Conservation (phyloP, 352 stramenopile genomes). For the Phytophthora multivora region DNA sequence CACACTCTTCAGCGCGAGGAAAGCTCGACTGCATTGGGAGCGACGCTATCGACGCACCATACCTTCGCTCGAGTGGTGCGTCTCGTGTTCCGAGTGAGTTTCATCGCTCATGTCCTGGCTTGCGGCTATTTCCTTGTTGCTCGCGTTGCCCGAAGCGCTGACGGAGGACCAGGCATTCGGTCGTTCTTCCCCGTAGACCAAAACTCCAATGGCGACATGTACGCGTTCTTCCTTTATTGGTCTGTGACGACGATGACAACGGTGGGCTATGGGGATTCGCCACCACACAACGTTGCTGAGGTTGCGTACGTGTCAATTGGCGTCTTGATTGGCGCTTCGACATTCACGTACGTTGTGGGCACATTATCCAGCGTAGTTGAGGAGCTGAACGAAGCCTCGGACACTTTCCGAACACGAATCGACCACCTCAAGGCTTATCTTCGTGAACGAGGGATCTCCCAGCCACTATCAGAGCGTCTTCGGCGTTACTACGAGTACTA, state of each 20-base stretch:
- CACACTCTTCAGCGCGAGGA: conserved; percentile 63
- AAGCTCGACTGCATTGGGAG: conserved; percentile 41
- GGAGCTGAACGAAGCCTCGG: conserved; percentile 56
- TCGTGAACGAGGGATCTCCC: conserved; percentile 63
- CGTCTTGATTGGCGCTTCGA: conserved; percentile 66
- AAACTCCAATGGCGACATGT: conserved; percentile 49
- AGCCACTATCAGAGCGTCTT: conserved; percentile 54
- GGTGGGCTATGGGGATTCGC: conserved; percentile 73
- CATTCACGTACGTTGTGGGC: conserved; percentile 80
- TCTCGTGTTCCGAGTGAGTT: conserved; percentile 62
- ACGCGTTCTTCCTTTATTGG: conserved; percentile 81
- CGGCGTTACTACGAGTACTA: conserved; percentile 87
- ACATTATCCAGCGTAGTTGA: conserved; percentile 81
- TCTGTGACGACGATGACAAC: conserved; percentile 82
- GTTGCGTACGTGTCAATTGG: conserved; percentile 58
- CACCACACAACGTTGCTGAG: conserved; percentile 60
- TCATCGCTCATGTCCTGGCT: conserved; percentile 65
- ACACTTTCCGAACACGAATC: conserved; percentile 65
- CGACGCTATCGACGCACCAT: conserved; percentile 44
- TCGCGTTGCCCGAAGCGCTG: conserved; percentile 25
- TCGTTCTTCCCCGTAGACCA: conserved; percentile 26
- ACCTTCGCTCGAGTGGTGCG: conserved; percentile 60
- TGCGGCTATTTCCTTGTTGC: conserved; percentile 73
- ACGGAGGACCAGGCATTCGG: conserved; percentile 8
- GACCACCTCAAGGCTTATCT: conserved; percentile 83